These are phyloP conservation scores for Spirogloea muscicola DNA, from an alignment of 139 green algal species.

Conservation along the genomic window DNA sequence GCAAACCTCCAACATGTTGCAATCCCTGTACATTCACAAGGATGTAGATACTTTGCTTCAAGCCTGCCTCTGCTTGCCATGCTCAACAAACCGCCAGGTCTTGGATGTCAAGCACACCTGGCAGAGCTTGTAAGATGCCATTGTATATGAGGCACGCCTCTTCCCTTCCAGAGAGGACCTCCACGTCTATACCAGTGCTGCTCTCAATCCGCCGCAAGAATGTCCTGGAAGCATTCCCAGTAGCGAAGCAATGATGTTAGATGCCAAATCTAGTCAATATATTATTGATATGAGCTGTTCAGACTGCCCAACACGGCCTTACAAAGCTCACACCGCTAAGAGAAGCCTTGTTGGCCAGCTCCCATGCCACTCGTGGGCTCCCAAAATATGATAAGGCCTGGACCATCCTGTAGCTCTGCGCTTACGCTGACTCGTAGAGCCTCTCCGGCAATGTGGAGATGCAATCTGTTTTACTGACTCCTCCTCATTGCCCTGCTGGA, in stretches of 20 bases:
- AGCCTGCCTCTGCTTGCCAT: too few species aligned
- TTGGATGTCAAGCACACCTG: too few species aligned
- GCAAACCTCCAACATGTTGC: too few species aligned
- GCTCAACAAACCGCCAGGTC: too few species aligned
- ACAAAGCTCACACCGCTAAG: neutral
- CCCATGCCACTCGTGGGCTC: neutral
- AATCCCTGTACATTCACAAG: too few species aligned
- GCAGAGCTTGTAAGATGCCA: slow-evolving; percentile 35
- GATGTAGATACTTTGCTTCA: too few species aligned
- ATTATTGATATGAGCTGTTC: neutral
- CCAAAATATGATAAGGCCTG: neutral
- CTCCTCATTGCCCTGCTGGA: too few species aligned
- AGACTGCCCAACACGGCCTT: neutral
- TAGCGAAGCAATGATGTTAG: neutral
- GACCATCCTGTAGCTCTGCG: neutral
- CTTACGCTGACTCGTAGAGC: neutral
- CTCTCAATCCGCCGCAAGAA: slow-evolving; percentile 28
- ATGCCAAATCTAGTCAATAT: neutral
- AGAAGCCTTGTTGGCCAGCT: neutral
- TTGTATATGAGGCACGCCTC: slow-evolving; percentile 46
- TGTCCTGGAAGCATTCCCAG: neutral
- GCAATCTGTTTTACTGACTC: too few species aligned
- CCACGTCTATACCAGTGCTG: slow-evolving; percentile 32
- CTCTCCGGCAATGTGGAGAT: too few species aligned
- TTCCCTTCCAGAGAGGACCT: slow-evolving; percentile 38